Base-by-base conservation (phyloP, 768 basidiomycete species). In the Suillus subluteus region DNA sequence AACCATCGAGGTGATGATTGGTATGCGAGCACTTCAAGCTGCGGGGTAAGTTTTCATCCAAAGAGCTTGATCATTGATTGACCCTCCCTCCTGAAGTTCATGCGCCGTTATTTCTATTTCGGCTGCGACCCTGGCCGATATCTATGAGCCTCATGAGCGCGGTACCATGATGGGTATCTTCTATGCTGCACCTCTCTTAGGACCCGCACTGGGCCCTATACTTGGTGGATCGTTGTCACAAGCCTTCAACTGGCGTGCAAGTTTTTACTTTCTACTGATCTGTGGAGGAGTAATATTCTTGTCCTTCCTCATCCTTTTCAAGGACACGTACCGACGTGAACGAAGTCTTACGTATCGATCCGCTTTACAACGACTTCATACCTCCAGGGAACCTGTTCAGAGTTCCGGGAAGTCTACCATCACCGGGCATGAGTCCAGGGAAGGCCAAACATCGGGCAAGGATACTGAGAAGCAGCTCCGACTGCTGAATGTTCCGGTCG, bases 161-260 rank as follows among this genome's bases (percentile, higher is more conserved):
- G 94, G 94, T 4, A 86, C 84, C 18, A 90, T 87, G 83, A 90
- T 95, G 85, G 93, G 94, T 0, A 81, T 93, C 8, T 95, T 89
- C 76, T 94, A 91, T 69, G 87, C 88, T 13, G 88, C 93, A 21
- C 92, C 92, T 0, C 83, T 94, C n/a, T 84, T 95, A 30, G 93
- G 92, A 3, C 87, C 88, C 15, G 83, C 85, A 26, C 70, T 92
- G 3, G 91, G 91, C 0, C 90, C 91, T 6, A 83, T 94, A 26
- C 69, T 93, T 52, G 92, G 92, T 2, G 92, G 92, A 0, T 83
- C 78, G 4, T 77, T 94, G 3, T 88, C 91, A 0, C 81, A 88
- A 62, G 84, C 80, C 0, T 89, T 89, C 74, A 83, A 81, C 62
- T 97, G 96, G 95, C 85, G 92, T 43, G 87, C 89, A 8, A 86